Evolutionary conservation across 2,329 filamentous ascomycete species (phyloP), one percentile per base, ranked within the genome.

Genomic region (Allantophomopsis lycopodina): DNA sequence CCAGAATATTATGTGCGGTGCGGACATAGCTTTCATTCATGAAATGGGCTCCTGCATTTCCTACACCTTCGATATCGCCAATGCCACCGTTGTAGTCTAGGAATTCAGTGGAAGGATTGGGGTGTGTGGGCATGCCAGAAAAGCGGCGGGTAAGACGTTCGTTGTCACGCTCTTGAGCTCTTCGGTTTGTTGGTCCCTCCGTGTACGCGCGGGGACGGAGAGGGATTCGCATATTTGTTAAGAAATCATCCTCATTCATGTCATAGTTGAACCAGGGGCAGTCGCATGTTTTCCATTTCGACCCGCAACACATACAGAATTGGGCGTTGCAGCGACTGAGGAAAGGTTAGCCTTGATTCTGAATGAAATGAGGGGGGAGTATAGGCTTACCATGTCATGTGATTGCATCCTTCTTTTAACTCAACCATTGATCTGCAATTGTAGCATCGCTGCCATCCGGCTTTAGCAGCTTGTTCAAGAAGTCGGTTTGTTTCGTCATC

Each of bases 251-350:
- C 38, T 76, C 73, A 5, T 62, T 55, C 3, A 54, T 50, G 18
- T 74, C 68, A 50, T 78, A 73, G 54, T 78, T 83, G 64, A 88
- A 87, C 76, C 78, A 84, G 0, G 83, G 79, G 48, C 86, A 94
- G 39, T 83, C 76, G 53, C 86, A 94, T 1, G 69, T 77, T 60
- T 85, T 89, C 85, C 86, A 93, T 50, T 82, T 82, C 23, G 65
- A 55, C 16, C 83, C 86, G 54, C 87, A 94, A 18, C 84, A 70
- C 73, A 91, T 87, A 61, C 87, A 94, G 53, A 93, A 93, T 50
- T 93, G 73, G 20, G 83, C 83, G 40, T 74, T 79, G 53, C 87
- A 94, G 40, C 77, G 82, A 56, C 79, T 77, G 55, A 36, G 40
- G 11, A n/a, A 21, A 4, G 7, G 23, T 28, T 12, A 28, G 23